Evolutionary conservation across 2,329 filamentous ascomycete species (phyloP).

Genomic region (Sclerotinia sclerotiorum): DNA sequence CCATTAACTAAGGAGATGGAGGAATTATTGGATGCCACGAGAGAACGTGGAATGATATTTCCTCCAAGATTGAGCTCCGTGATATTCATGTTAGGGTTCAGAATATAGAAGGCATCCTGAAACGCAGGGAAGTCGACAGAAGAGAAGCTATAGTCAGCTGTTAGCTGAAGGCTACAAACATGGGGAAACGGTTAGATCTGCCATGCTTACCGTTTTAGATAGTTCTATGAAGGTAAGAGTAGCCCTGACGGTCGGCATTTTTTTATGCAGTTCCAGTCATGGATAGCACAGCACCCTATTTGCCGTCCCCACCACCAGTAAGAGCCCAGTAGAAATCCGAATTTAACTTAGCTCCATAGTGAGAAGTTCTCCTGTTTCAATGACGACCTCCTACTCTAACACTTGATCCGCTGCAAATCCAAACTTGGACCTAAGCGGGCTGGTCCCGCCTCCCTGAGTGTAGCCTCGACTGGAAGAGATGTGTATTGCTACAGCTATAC

Average conservation of each 20-base stretch:
- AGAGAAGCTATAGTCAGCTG: neutral
- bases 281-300: slow-evolving; percentile 55
- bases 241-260: slow-evolving; percentile 36
- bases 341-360: slow-evolving; percentile 50
- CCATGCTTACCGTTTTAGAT: slow-evolving; percentile 18
- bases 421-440: slow-evolving; percentile 50
- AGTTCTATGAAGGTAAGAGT: slow-evolving; percentile 14
- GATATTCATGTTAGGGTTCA: slow-evolving; percentile 21
- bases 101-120: slow-evolving; percentile 16
- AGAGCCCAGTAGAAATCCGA: slow-evolving; percentile 63
- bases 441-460: slow-evolving; percentile 59
- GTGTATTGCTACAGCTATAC: neutral
- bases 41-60: slow-evolving; percentile 18
- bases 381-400: slow-evolving; percentile 56
- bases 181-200: neutral
- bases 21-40: slow-evolving; percentile 14
- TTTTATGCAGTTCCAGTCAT: slow-evolving; percentile 53
- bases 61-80: slow-evolving; percentile 21
- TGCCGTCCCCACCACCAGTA: slow-evolving; percentile 59
- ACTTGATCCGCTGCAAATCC: slow-evolving; percentile 61
- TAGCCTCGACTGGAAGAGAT: slow-evolving; percentile 30
- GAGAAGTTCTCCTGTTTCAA: slow-evolving; percentile 48
- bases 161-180: neutral
- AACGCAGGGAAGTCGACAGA: slow-evolving; percentile 14
- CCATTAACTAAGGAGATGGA: neutral